phyloP scores from a whole-genome alignment of 2,329 filamentous ascomycete species.

The Orbilia javanica region DNA sequence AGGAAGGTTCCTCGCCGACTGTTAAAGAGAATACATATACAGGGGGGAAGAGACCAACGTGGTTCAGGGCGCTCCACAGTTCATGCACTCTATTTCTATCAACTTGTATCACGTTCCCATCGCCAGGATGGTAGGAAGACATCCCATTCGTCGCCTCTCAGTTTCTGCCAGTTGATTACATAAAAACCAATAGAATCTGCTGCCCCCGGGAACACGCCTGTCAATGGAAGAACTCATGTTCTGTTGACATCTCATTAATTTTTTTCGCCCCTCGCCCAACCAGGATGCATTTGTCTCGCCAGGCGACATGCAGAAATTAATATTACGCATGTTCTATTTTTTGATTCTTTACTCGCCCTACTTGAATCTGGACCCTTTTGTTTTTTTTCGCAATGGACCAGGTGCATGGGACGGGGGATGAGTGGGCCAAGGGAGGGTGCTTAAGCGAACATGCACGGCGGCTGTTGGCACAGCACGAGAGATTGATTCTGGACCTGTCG shows the following conservation, averaged over 20 bases:
- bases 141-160: constrained; percentile 22
- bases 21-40: neutral
- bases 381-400: neutral
- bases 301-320: constrained; percentile 26
- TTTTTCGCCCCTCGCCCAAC: neutral
- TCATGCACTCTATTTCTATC: constrained; percentile 25
- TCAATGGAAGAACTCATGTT: neutral
- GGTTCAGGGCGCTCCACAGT: constrained; percentile 27
- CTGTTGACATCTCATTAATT: constrained; percentile 10
- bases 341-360: constrained; percentile 37
- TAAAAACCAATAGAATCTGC: neutral
- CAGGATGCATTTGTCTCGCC: constrained; percentile 11
- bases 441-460: constrained; percentile 55
- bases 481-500: constrained; percentile 46
- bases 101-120: constrained; percentile 33
- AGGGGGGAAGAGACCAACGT: neutral
- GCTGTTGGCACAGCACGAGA: constrained; percentile 47
- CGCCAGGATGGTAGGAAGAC: neutral
- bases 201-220: neutral
- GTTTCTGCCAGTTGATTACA: neutral
- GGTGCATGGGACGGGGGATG: neutral
- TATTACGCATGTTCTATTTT: constrained; percentile 30
- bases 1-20: neutral
- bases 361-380: constrained; percentile 12
- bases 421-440: constrained; percentile 1